These are phyloP conservation scores for Rhizophagus prolifer DNA, from an alignment of 192 early-diverging fungal species.

Conservation along the genomic window DNA sequence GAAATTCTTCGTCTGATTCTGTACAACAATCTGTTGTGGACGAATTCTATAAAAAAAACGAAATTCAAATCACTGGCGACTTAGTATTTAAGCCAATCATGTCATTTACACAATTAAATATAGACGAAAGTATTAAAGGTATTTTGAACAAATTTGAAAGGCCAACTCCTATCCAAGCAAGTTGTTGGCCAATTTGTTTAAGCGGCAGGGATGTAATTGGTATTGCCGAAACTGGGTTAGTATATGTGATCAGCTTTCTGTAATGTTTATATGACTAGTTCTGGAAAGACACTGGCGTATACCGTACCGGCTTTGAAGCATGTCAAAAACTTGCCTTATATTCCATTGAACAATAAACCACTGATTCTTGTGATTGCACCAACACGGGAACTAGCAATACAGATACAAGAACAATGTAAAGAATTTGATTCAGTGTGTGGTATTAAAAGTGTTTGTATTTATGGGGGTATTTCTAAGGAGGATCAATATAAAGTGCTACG, in stretches of 20 bases:
- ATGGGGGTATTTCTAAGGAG: slow-evolving; percentile 87
- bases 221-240: slow-evolving; percentile 92
- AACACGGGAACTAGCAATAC: slow-evolving; percentile 95
- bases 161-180: slow-evolving; percentile 93
- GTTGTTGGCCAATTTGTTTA: slow-evolving; percentile 88
- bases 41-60: not conserved
- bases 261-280: slow-evolving; percentile 51
- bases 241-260: slow-evolving; percentile 16
- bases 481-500: slow-evolving; percentile 55
- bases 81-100: slow-evolving; percentile 52
- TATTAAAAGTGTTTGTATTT: slow-evolving; percentile 75
- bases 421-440: slow-evolving; percentile 64
- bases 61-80: slow-evolving; percentile 16
- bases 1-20: too few species aligned
- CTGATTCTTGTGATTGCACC: slow-evolving; percentile 85
- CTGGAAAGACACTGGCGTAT: slow-evolving; percentile 94
- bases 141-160: slow-evolving; percentile 65
- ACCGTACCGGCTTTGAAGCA: slow-evolving; percentile 85
- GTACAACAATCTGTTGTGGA: not conserved
- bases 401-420: slow-evolving; percentile 86
- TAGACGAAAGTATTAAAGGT: slow-evolving; percentile 60
- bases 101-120: slow-evolving; percentile 66
- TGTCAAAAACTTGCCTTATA: slow-evolving; percentile 63
- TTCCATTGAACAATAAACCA: slow-evolving; percentile 60
- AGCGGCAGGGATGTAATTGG: slow-evolving; percentile 85